Percentiles rank a stretch among this genome's conserved stretches.
Evolutionary conservation across 345 rosid species (phyloP).

Genomic region (Brassica cretica): DNA sequence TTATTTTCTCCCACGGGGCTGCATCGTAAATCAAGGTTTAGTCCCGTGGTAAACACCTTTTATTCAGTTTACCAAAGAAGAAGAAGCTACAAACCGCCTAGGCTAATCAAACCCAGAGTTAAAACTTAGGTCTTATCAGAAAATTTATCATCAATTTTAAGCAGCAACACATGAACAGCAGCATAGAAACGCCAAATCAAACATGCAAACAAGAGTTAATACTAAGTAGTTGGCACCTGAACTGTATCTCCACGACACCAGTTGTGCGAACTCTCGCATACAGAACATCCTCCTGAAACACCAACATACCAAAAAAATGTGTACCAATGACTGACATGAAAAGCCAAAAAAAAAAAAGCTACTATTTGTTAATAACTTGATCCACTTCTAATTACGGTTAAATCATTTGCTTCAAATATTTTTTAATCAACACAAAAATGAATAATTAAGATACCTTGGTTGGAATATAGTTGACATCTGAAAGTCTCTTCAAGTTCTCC

Average conservation of each 20-base stretch:
- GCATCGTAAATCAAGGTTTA: slow-evolving; percentile 37
- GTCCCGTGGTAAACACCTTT: neutral
- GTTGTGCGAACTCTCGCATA: slow-evolving; percentile 97
- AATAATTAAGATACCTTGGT: slow-evolving; percentile 64
- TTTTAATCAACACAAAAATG: neutral
- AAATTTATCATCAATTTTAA: neutral
- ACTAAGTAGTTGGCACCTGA: slow-evolving; percentile 64
- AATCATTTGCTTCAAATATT: neutral
- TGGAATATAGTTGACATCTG: slow-evolving; percentile 77
- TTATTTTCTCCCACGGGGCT: slow-evolving; percentile 97
- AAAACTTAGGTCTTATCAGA: neutral
- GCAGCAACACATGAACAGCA: neutral
- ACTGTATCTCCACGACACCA: slow-evolving; percentile 97
- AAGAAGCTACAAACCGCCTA: neutral
- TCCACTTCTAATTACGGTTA: neutral
- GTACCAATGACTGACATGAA: neutral
- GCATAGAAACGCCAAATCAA: neutral
- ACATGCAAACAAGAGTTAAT: neutral
- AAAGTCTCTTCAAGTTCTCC: slow-evolving; percentile 86
- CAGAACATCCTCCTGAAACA: slow-evolving; percentile 85
- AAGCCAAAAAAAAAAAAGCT: neutral
- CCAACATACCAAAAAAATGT: slow-evolving; percentile 8
- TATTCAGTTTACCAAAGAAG: neutral
- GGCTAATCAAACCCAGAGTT: neutral
- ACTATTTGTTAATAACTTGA: neutral